Conservation (phyloP, 2,329 filamentous ascomycete species). For the Stemphylium beticola region DNA sequence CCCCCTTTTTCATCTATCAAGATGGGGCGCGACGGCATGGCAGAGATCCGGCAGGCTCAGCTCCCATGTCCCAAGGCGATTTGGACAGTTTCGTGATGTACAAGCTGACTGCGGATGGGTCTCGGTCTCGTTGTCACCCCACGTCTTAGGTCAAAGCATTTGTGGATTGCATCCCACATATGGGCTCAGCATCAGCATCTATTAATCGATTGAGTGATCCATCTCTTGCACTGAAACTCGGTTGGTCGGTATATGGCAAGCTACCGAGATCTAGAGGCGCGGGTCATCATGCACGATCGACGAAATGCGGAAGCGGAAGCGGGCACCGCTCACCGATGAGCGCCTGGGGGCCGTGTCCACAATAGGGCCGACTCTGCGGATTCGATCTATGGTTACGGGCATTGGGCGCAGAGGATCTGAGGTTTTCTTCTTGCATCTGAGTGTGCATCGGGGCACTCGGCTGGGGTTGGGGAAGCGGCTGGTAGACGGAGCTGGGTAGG, state of each 20-base stretch:
- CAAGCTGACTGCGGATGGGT: not conserved
- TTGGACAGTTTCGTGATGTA: constrained; percentile 1
- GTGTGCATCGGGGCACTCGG: constrained; percentile 2
- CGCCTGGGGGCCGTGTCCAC: not conserved
- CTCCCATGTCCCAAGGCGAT: not conserved
- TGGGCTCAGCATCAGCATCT: not conserved
- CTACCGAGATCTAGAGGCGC: constrained; percentile 18
- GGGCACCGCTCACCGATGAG: constrained; percentile 15
- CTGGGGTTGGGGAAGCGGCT: constrained; percentile 13
- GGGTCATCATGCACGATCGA: constrained; percentile 11
- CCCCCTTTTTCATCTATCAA: not conserved
- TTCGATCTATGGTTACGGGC: constrained; percentile 8
- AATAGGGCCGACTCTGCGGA: constrained; percentile 6
- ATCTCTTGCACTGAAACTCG: constrained; percentile 8
- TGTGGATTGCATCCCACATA: constrained; percentile 7
- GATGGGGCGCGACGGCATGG: not conserved
- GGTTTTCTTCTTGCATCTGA: constrained; percentile 12
- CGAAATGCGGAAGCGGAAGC: constrained; percentile 19
- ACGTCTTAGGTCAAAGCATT: constrained; percentile 6
- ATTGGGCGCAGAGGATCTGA: constrained; percentile 5
- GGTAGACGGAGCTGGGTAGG: not conserved
- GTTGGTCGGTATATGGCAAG: constrained; percentile 8
- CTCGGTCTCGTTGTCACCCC: not conserved
- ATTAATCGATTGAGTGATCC: not conserved
- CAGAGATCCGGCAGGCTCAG: not conserved